Base-by-base conservation (phyloP, 1,284 basidiomycete species). In the Microbotryomycetes sp. region DNA sequence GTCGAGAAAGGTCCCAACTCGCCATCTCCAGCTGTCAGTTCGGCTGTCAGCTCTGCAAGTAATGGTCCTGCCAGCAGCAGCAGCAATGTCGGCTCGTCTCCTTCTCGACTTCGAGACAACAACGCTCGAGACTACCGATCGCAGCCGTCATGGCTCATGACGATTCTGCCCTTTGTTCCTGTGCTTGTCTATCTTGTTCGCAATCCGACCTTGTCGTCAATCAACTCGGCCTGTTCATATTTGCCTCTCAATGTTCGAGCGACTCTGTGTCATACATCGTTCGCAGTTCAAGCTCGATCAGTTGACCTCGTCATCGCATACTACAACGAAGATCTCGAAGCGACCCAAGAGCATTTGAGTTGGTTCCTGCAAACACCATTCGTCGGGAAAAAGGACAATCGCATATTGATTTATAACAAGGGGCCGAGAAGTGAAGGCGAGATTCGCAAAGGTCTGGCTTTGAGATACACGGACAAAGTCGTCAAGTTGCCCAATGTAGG, bases 281-380 rank as follows among this genome's bases (percentile, higher is more conserved):
- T 26, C 7, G 56, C 32, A 31, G 19, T 56, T 2, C 28, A 30
- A 14, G 42, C 50, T 15, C 36, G 47, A 23, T 49, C 65, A 7
- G 63, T 69, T 54, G 67, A 69, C 49, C 50, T 69, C 29, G 67
- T 69, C 23, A 26, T 69, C 6, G 32, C 58, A 9, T 69, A 69
- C 52, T 69, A 65, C 49, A 23, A 60, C 30, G 67, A 69, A 22
- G 25, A 32, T n/a, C 31, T 67, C 5, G 30, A 26, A 2, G 28
- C 14, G 3, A 31, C 59, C 2, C 26, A 25, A 25, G n/a, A 59
- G 2, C 63, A 65, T 45, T 7, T 69, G 15, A 15, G 51, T n/a
- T 23, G 28, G 16, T 48, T 69, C 19, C 47, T 54, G 25, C 14
- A 26, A 25, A 22, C 57, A 1, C 29, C 30, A 15, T 65, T 65